Evolutionary conservation across 164 flowering plant genomes (phyloP), one percentile per base, ranked within the genome.

Genomic region (Vitis riparia): DNA sequence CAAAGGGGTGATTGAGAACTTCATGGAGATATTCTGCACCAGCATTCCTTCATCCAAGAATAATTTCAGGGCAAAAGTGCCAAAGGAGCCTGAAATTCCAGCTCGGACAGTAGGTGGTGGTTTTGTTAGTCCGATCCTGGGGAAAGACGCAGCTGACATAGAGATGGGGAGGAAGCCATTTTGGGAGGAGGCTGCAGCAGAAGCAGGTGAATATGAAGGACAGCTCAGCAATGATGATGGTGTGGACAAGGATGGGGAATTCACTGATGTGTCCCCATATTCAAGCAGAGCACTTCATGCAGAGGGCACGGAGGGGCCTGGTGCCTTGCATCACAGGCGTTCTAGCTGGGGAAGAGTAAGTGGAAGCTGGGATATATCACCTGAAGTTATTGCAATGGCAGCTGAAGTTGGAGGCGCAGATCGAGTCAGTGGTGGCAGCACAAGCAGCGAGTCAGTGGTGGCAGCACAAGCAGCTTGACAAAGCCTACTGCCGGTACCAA

Each of bases 21-120:
- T 80, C 50, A 62, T 49, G 76, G 86, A 83, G 48, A 59, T 73
- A 60, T 81, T 83, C 78, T 78, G 75, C 76, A 66, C 78, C 10
- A 61, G 71, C 29, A 75, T 83, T 60, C 73, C 80, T n/a, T 73
- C 81, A 50, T 80, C 84, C 14, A 78, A 77, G 82, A 81, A 81
- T 71, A 71, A 78, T 17, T 83, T 83, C 71, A 63, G 84, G 66
- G 80, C 67, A 48, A 67, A 67, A 30, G 73, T 83, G 15, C 75
- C 64, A 11, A 69, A 55, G 63, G 79, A 76, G 15, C 79, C 79
- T 30, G 69, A 49, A 19, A 37, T 71, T 56, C 62, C 56, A 13
- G 60, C 72, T 16, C 71, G 79, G 37, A 59, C 37, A 11, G 74
- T 77, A 1, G 62, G 62, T 13, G 67, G 66, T 12, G 73, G 75